Evolutionary conservation across 108 stramenopile genomes (phyloP), one percentile per base, ranked within the genome.

Genomic region (Heterococcus sp.): DNA sequence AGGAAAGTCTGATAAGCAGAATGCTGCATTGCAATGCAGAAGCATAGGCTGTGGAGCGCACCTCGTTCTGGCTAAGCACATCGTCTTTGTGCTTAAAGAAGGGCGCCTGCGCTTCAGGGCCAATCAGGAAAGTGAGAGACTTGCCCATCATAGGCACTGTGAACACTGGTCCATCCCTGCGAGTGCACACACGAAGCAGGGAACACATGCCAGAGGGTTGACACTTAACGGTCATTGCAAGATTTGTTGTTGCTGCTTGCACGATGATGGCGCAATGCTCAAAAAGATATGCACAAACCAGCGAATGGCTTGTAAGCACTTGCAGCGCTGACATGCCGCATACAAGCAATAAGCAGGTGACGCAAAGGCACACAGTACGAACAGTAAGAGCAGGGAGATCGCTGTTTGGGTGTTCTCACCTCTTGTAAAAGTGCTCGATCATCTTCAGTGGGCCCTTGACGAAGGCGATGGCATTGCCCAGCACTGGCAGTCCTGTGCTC

Each of bases 81-180:
- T 97, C 95, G 76, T 99, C 97, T 58, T 73, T 76, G 28, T 91
- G 90, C 80, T 93, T 94, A 90, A 93, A 99, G 90, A 99, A 99
- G 30, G 95, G 89, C 31, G 90, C 91, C 84, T 94, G 94, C 0
- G 94, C 95, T 69, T 96, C 94, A 5, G 98, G 97, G 0, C 98
- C 98, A 35, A 99, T 90, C 76, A 99, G 88, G 76, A 97, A 97
- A 66, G 98, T 99, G 71, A 98, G 81, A 46, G 94, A 93, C 72
- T 94, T 87, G 84, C 92, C 90, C 71, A 93, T 85, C 74, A 99
- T 91, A 89, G 93, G 92, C 68, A 95, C 92, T 28, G 95, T 96
- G 85, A 93, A 98, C 27, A 95, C 92, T 4, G 90, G 78, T 2
- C 95, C 95, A 84, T 94, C 94, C 31, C 92, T 93, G 38, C 89